phyloP scores from a whole-genome alignment of 1,284 basidiomycete genomes.

The Coniophora puteana region DNA sequence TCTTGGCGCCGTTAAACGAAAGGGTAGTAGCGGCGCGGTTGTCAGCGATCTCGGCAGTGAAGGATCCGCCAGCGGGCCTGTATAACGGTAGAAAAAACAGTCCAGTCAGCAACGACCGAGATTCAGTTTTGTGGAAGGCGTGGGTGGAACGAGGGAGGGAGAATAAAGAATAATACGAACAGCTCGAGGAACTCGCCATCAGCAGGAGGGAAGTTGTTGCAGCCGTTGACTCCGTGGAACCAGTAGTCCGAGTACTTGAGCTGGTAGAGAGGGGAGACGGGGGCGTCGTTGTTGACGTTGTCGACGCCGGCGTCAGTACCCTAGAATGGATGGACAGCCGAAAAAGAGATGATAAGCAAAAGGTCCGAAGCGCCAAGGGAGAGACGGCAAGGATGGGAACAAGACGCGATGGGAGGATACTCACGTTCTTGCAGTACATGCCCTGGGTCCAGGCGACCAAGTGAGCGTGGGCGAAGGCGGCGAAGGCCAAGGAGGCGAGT shows the following conservation, averaged over 20 bases:
- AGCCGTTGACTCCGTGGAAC: conserved; percentile 41
- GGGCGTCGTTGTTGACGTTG: conserved; percentile 35
- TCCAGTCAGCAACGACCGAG: neutral
- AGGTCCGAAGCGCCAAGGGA: neutral
- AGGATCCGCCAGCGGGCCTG: conserved; percentile 42
- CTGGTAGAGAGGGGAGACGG: conserved; percentile 39
- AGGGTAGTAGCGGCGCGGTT: conserved; percentile 40
- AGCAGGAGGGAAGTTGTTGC: conserved; percentile 40
- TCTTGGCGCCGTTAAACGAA: conserved; percentile 29
- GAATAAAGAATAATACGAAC: conserved; percentile 33
- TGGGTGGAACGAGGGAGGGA: neutral
- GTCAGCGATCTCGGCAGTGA: conserved; percentile 40
- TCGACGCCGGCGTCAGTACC: conserved; percentile 25
- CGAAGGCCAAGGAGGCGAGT: too few species aligned
- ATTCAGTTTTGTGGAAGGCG: too few species aligned
- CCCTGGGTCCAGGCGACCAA: conserved; percentile 35
- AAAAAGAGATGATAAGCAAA: neutral
- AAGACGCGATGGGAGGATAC: conserved; percentile 8
- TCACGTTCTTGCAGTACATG: conserved; percentile 42
- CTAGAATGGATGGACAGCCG: conserved; percentile 14
- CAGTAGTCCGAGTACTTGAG: conserved; percentile 32
- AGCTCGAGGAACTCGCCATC: conserved; percentile 41
- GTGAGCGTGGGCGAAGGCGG: conserved; percentile 32
- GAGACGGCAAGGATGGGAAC: neutral
- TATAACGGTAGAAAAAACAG: conserved; percentile 1